Evolutionary conservation across 805 yeast species (phyloP).

Genomic region (Naumovozyma baii): DNA sequence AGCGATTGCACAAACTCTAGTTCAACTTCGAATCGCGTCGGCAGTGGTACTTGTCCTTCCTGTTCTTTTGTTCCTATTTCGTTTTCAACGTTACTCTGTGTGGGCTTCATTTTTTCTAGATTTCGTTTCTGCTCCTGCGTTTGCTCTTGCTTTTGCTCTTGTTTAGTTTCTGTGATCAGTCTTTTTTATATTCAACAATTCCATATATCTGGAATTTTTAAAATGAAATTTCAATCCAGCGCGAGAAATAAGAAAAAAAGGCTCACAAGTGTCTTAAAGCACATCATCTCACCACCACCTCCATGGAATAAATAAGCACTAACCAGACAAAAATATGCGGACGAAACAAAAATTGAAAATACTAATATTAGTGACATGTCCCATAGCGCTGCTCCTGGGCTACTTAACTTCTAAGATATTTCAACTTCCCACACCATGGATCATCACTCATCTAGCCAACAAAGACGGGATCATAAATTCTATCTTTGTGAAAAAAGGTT

Average conservation of each 20-base stretch:
- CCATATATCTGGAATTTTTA: no score
- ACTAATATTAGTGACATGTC: constrained; percentile 22
- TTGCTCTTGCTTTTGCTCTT: no score
- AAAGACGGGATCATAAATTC: constrained; percentile 65
- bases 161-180: no score
- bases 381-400: constrained; percentile 41
- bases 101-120: no score
- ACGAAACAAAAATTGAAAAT: not conserved
- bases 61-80: no score
- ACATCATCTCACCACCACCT: no score
- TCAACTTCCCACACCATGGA: not conserved
- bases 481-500: constrained; percentile 76
- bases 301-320: not conserved
- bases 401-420: constrained; percentile 27
- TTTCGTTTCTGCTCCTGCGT: no score
- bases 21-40: constrained; percentile 38
- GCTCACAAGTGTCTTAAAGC: no score
- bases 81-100: no score
- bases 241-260: not conserved
- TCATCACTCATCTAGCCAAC: constrained; percentile 18
- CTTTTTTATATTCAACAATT: no score
- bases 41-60: constrained; percentile 26
- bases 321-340: not conserved
- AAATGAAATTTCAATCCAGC: no score
- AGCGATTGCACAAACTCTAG: constrained; percentile 78